Conservation (phyloP, 2,329 filamentous ascomycete species). For the Trichoderma endophyticum region DNA sequence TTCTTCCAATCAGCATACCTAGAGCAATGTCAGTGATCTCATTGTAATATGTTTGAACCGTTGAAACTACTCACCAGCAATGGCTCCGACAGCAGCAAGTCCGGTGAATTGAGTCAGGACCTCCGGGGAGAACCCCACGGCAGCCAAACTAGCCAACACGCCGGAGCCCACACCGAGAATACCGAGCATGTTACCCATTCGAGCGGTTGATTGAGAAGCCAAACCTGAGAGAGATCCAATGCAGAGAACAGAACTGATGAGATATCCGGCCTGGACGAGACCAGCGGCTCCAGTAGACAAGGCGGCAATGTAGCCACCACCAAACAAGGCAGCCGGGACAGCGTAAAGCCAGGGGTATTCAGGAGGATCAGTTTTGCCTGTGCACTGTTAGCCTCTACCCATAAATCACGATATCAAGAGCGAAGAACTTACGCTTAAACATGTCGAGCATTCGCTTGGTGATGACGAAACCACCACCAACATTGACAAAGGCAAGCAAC, state of each 20-base stretch:
- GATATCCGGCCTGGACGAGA: conserved; percentile 81
- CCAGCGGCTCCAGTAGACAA: conserved; percentile 79
- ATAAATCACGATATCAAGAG: background rate
- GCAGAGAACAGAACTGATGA: conserved; percentile 79
- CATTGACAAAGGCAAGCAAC: conserved; percentile 80
- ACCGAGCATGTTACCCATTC: conserved; percentile 81
- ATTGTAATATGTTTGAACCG: background rate
- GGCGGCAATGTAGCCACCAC: conserved; percentile 76
- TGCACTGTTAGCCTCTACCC: conserved; percentile 19
- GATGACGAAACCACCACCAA: conserved; percentile 85
- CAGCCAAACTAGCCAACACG: conserved; percentile 76
- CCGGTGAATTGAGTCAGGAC: conserved; percentile 76
- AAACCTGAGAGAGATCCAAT: conserved; percentile 80
- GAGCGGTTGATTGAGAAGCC: conserved; percentile 76
- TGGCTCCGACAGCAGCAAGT: conserved; percentile 67
- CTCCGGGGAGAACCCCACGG: conserved; percentile 75
- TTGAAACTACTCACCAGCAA: conserved; percentile 47
- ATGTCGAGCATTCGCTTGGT: conserved; percentile 93
- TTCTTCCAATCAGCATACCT: conserved; percentile 74
- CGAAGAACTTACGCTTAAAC: conserved; percentile 62
- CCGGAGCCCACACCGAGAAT: conserved; percentile 82
- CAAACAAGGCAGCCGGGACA: conserved; percentile 72
- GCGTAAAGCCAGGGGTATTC: conserved; percentile 89
- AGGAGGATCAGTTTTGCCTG: conserved; percentile 74
- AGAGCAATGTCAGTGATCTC: conserved; percentile 18